Evolutionary conservation across 306 rosid genomes (phyloP).

Genomic region (Cicer pinnatifidum): DNA sequence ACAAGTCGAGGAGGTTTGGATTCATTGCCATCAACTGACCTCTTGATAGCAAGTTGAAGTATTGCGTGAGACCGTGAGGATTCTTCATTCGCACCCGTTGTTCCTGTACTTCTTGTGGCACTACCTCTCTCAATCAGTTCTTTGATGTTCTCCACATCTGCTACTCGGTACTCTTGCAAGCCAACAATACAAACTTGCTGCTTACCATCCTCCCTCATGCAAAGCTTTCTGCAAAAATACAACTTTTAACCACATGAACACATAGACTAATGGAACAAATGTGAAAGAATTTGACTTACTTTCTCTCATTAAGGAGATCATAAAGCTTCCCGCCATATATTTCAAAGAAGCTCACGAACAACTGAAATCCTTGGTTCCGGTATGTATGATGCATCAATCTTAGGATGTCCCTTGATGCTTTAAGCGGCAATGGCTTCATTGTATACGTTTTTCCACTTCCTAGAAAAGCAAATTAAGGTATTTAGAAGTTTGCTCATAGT

Average conservation of each 20-base stretch:
- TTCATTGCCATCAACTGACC: slow-evolving; percentile 79
- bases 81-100: slow-evolving; percentile 99
- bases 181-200: slow-evolving; percentile 99
- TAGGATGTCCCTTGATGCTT: slow-evolving; percentile 93
- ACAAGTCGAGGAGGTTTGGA: slow-evolving; percentile 88
- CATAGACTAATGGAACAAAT: slow-evolving; percentile 27
- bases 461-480: slow-evolving; percentile 48
- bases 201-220: slow-evolving; percentile 98
- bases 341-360: slow-evolving; percentile 97
- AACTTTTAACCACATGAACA: slow-evolving; percentile 38
- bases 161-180: slow-evolving; percentile 88
- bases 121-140: slow-evolving; percentile 94
- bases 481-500: slow-evolving; percentile 28
- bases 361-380: slow-evolving; percentile 85
- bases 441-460: slow-evolving; percentile 98
- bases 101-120: slow-evolving; percentile 94
- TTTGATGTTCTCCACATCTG: slow-evolving; percentile 92
- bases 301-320: slow-evolving; percentile 95
- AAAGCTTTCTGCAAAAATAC: slow-evolving; percentile 77
- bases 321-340: slow-evolving; percentile 96
- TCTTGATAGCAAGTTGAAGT: slow-evolving; percentile 96
- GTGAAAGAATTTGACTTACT: slow-evolving; percentile 58
- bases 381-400: slow-evolving; percentile 97
- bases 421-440: slow-evolving; percentile 95
- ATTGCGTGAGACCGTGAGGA: slow-evolving; percentile 99